A percentile compares a stretch with the other conserved stretches of the same genome.
Conservation (phyloP, 495 filamentous ascomycete genomes). For the Aspergillus nanangensis region DNA sequence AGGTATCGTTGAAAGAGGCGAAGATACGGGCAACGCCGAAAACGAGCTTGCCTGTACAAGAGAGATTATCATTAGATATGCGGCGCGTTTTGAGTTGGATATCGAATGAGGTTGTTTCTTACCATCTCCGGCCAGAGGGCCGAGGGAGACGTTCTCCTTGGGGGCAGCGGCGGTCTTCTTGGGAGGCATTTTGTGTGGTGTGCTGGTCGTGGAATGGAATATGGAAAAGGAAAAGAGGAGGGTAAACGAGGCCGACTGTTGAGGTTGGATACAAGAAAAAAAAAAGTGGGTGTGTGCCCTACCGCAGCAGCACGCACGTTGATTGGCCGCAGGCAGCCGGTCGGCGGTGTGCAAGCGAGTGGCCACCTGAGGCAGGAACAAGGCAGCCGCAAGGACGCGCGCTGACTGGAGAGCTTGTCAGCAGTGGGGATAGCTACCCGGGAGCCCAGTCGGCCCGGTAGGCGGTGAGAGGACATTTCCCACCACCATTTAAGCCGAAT, state of each 20-base stretch:
- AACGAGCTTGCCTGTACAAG: constrained; percentile 81
- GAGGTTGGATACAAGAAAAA: constrained; percentile 25
- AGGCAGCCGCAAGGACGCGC: neutral
- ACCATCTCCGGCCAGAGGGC: constrained; percentile 91
- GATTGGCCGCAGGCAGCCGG: constrained; percentile 22
- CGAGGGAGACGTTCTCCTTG: constrained; percentile 97
- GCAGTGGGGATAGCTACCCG: constrained; percentile 9
- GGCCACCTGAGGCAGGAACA: constrained; percentile 13
- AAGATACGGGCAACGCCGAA: constrained; percentile 99
- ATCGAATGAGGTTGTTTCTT: constrained; percentile 18
- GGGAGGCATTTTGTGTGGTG: constrained; percentile 63
- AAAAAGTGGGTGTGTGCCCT: constrained; percentile 38
- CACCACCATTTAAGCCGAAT: constrained; percentile 31
- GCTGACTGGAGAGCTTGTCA: constrained; percentile 5
- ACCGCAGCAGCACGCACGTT: constrained; percentile 13
- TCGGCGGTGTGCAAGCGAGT: constrained; percentile 28
- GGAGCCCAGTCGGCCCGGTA: constrained; percentile 29
- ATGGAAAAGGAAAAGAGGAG: constrained; percentile 30
- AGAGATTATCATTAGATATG: no score
- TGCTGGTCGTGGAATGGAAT: constrained; percentile 41
- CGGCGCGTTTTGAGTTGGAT: no score
- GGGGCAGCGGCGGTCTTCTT: constrained; percentile 74
- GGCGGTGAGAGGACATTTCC: constrained; percentile 21
- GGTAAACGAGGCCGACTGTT: constrained; percentile 10
- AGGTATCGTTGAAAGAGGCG: constrained; percentile 97